A percentile compares a stretch with the other conserved stretches of the same genome.
These are phyloP conservation scores for Mediolabrus comicus DNA, from an alignment of 108 stramenopile species.

Conservation along the genomic window DNA sequence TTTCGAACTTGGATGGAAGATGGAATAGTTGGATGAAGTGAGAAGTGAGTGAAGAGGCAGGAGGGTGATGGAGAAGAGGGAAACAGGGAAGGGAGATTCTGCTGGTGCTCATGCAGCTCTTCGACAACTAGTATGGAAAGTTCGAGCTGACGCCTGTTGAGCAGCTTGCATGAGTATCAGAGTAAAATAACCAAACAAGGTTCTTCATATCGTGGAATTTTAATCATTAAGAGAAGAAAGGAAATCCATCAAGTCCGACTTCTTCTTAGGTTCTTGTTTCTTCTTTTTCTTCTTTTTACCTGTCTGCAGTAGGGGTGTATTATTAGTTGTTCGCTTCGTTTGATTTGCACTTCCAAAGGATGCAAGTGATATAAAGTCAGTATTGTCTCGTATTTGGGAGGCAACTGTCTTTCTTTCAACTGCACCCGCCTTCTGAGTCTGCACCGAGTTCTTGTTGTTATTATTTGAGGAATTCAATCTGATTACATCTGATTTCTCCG, in stretches of 20 bases:
- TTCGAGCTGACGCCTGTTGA: no score
- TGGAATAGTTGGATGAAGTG: no score
- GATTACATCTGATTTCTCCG: background rate
- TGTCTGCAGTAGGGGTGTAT: constrained; percentile 11
- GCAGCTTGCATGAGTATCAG: no score
- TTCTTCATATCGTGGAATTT: no score
- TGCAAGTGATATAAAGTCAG: constrained; percentile 29
- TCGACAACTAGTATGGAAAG: no score
- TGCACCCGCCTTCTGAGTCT: background rate
- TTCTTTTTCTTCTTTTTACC: constrained; percentile 34
- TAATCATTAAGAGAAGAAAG: constrained; percentile 42
- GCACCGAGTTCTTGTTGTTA: background rate
- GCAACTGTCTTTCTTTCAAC: background rate
- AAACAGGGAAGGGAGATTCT: no score
- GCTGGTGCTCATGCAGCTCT: no score
- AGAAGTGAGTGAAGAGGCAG: no score
- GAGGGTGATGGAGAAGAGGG: no score
- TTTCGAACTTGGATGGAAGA: no score
- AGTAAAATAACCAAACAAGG: no score
- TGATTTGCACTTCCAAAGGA: background rate
- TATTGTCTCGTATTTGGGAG: constrained; percentile 9
- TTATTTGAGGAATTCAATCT: background rate
- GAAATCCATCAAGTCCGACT: constrained; percentile 29
- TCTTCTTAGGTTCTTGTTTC: constrained; percentile 19
- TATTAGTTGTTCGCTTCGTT: background rate